Evolutionary conservation across 1,139 yeast genomes (phyloP).

Genomic region (Meyerozyma smithsonii): DNA sequence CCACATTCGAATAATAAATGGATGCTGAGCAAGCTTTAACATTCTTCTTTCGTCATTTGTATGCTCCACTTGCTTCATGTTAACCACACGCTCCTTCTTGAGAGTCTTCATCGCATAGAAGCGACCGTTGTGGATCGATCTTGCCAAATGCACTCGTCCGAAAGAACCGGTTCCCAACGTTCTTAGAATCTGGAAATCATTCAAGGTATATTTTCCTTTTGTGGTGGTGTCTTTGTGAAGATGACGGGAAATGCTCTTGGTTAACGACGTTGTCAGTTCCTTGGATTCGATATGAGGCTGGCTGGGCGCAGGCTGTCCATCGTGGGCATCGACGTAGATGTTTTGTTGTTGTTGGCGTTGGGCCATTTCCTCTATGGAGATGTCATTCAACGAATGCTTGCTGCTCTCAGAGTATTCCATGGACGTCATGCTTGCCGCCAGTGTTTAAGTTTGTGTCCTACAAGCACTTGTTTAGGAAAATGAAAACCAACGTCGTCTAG

Average conservation of each 20-base stretch:
- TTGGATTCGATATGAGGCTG: not conserved
- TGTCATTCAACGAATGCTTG: constrained; percentile 16
- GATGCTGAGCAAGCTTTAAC: constrained; percentile 53
- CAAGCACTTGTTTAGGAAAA: not conserved
- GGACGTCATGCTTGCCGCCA: not conserved
- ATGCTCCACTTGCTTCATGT: constrained; percentile 61
- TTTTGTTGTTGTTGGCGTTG: constrained; percentile 21
- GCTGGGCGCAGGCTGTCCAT: not conserved
- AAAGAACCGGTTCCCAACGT: constrained; percentile 61
- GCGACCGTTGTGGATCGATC: constrained; percentile 56
- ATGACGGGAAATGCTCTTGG: not conserved
- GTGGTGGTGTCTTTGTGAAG: constrained; percentile 15
- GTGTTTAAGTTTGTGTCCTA: not conserved
- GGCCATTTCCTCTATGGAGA: constrained; percentile 21
- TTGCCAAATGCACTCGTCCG: constrained; percentile 57
- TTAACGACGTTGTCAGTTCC: not conserved
- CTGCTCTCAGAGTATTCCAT: constrained; percentile 8
- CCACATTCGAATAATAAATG: constrained; percentile 61
- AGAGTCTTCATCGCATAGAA: constrained; percentile 58
- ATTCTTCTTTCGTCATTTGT: constrained; percentile 59
- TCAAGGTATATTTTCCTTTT: constrained; percentile 52
- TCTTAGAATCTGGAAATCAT: constrained; percentile 50
- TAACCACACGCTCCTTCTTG: constrained; percentile 54
- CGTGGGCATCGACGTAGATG: constrained; percentile 11
- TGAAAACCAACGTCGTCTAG: not conserved